A percentile compares a stretch with the other conserved stretches of the same genome.
Conservation (phyloP, 768 basidiomycete species). For the Podaxis sp. region DNA sequence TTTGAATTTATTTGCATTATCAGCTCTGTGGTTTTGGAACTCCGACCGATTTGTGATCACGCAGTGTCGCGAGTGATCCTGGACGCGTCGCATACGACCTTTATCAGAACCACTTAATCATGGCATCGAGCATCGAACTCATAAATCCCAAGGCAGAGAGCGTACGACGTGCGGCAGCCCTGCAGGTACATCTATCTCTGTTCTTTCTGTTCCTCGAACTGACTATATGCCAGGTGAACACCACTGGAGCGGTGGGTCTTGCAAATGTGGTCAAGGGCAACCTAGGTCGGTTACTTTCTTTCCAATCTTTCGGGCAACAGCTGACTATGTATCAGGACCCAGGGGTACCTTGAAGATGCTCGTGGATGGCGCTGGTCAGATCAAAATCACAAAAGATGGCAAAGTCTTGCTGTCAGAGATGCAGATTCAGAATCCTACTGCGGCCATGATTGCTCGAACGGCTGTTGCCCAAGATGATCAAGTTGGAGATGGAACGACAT, state of each 20-base stretch:
- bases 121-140: conserved; percentile 85
- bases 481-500: conserved; percentile 98
- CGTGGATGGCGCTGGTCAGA: conserved; percentile 95
- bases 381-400: conserved; percentile 99
- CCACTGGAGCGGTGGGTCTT: conserved; percentile 93
- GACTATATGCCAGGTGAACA: conserved; percentile 66
- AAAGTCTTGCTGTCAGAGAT: conserved; percentile 98
- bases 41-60: conserved; percentile 14
- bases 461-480: conserved; percentile 99
- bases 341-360: conserved; percentile 99
- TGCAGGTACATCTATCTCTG: conserved; percentile 64
- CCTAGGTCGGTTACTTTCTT: conserved; percentile 60
- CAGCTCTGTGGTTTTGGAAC: neutral
- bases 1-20: neutral
- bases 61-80: conserved; percentile 4
- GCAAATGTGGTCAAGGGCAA: conserved; percentile 97
- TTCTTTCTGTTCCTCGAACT: conserved; percentile 3
- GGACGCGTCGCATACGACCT: conserved; percentile 8
- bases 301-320: neutral
- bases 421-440: conserved; percentile 99
- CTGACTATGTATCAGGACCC: conserved; percentile 57
- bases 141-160: conserved; percentile 98
- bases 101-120: conserved; percentile 29
- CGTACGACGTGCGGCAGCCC: conserved; percentile 83
- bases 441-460: conserved; percentile 98